These are phyloP conservation scores for Catunica adiposa DNA, from an alignment of 2,329 filamentous ascomycete species.

Conservation along the genomic window DNA sequence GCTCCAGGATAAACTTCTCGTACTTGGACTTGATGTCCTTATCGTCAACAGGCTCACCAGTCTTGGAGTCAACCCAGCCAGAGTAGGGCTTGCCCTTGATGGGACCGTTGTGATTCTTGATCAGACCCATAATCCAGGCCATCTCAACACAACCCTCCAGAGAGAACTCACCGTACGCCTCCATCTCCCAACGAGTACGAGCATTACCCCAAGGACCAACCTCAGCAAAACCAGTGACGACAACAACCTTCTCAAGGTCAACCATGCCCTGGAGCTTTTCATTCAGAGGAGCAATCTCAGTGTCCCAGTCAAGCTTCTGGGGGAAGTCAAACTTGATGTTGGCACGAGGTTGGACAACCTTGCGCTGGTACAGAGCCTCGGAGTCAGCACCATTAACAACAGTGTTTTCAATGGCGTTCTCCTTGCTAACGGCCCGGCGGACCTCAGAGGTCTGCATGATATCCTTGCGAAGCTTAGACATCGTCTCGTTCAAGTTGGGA, in stretches of 20 bases:
- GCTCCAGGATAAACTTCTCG: conserved; percentile 89
- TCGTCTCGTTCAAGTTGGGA: conserved; percentile 82
- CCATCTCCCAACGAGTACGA: conserved; percentile 97
- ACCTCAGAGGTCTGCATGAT: conserved; percentile 92
- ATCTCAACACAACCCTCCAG: conserved; percentile 97
- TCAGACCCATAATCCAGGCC: conserved; percentile 99
- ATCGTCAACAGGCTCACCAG: conserved; percentile 88
- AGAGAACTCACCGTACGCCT: conserved; percentile 89
- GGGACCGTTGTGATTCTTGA: conserved; percentile 93
- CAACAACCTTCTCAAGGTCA: conserved; percentile 92
- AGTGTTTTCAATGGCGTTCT: conserved; percentile 93
- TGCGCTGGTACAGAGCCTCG: conserved; percentile 87
- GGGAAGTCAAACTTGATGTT: conserved; percentile 99
- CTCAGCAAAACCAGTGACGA: conserved; percentile 92
- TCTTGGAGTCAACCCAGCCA: conserved; percentile 91
- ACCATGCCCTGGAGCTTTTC: conserved; percentile 91
- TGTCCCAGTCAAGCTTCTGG: conserved; percentile 74
- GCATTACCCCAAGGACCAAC: conserved; percentile 98
- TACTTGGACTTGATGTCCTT: conserved; percentile 97
- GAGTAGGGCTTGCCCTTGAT: conserved; percentile 95
- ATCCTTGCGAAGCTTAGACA: conserved; percentile 84
- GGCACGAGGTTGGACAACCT: conserved; percentile 79
- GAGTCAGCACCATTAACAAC: conserved; percentile 88
- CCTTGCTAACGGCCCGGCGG: conserved; percentile 82
- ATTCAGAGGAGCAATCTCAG: conserved; percentile 77